These are phyloP conservation scores for Fusarium continuum DNA, from an alignment of 2,329 filamentous ascomycete species.

Conservation along the genomic window DNA sequence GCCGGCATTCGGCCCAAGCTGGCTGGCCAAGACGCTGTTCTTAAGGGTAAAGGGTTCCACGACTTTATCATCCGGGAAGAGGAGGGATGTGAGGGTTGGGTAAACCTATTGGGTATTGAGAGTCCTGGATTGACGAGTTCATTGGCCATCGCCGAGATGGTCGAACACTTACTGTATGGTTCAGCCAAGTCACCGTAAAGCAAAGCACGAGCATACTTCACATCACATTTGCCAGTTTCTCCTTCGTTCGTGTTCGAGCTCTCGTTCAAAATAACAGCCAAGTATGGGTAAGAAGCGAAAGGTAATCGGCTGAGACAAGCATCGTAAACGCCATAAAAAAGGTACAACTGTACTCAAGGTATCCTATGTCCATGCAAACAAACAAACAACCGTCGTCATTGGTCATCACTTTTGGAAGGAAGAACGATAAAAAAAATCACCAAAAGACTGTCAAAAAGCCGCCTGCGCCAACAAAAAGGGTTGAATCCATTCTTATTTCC, in stretches of 20 bases:
- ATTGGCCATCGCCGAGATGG: constrained; percentile 85
- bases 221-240: not conserved
- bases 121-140: constrained; percentile 90
- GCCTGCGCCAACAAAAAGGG: constrained; percentile 7
- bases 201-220: not conserved
- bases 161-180: constrained; percentile 62
- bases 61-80: constrained; percentile 87
- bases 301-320: not conserved
- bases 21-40: constrained; percentile 65
- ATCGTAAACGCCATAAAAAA: constrained; percentile 27
- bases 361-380: constrained; percentile 35
- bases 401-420: constrained; percentile 38
- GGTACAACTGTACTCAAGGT: constrained; percentile 24
- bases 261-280: constrained; percentile 5
- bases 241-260: not conserved
- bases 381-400: constrained; percentile 32
- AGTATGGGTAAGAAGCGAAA: constrained; percentile 25
- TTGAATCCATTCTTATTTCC: not conserved
- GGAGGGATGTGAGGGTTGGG: constrained; percentile 80
- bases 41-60: constrained; percentile 73
- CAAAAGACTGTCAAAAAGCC: constrained; percentile 11
- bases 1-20: constrained; percentile 93
- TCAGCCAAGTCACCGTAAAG: constrained; percentile 6
- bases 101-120: constrained; percentile 93
- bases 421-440: constrained; percentile 3